phyloP scores from a whole-genome alignment of 352 stramenopile species.

The Globisporangium echinulatum region DNA sequence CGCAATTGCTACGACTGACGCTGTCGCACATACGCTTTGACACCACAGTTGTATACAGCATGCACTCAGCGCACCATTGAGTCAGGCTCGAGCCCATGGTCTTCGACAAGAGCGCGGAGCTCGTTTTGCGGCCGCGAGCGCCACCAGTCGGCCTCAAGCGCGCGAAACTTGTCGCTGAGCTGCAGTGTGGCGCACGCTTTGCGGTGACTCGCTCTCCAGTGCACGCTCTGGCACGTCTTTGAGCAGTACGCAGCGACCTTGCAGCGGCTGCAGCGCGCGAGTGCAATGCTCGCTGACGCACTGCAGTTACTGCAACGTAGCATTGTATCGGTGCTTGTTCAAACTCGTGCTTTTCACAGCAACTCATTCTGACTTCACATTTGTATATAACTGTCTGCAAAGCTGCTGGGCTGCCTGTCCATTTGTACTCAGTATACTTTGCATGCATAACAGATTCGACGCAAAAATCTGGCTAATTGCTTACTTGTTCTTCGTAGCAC shows the following conservation, averaged over 20 bases:
- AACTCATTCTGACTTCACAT: no score
- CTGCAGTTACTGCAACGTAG: conserved; percentile 16
- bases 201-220: conserved; percentile 44
- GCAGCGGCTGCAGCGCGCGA: conserved; percentile 46
- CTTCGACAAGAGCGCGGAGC: conserved; percentile 16
- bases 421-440: no score
- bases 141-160: conserved; percentile 33
- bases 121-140: conserved; percentile 14
- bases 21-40: background rate
- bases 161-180: conserved; percentile 17
- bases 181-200: conserved; percentile 22
- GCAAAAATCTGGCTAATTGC: no score
- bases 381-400: no score
- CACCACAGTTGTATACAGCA: background rate
- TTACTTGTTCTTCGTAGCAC: background rate
- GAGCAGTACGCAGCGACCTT: conserved; percentile 57
- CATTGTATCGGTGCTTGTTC: no score
- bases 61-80: conserved; percentile 32
- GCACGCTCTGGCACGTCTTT: conserved; percentile 37
- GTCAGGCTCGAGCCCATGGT: conserved; percentile 28
- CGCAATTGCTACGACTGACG: background rate
- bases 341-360: no score
- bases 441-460: no score
- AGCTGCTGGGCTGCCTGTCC: no score
- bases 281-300: background rate